A percentile compares a stretch with the other conserved stretches of the same genome.
phyloP scores from a whole-genome alignment of 106 monocot genomes.

The Iris macrosiphon region DNA sequence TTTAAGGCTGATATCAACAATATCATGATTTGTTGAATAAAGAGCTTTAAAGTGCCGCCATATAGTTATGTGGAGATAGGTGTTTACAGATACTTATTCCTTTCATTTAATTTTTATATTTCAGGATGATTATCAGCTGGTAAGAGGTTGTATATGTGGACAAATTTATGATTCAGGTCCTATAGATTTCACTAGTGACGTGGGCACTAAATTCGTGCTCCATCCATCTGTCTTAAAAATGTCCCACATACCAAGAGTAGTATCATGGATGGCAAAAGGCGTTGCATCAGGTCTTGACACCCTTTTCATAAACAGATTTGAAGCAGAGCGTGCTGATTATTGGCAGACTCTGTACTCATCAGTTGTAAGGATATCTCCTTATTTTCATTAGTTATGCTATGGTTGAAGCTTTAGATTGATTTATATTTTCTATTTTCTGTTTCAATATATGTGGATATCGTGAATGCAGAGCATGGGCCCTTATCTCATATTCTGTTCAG shows the following conservation, averaged over 20 bases:
- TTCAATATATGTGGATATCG: background rate
- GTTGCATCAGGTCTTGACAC: slow-evolving; percentile 60
- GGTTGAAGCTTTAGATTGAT: background rate
- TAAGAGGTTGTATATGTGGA: slow-evolving; percentile 71
- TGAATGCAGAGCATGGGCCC: slow-evolving; percentile 64
- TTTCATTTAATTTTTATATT: slow-evolving; percentile 1
- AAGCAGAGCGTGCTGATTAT: slow-evolving; percentile 65
- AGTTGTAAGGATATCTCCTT: slow-evolving; percentile 45
- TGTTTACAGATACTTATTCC: background rate
- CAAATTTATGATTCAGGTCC: slow-evolving; percentile 91
- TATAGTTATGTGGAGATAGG: too few species aligned
- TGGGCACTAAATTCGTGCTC: slow-evolving; percentile 49
- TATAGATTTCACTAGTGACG: slow-evolving; percentile 72
- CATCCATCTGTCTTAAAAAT: slow-evolving; percentile 50
- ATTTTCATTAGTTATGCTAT: background rate
- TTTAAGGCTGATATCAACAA: too few species aligned
- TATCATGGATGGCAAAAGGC: slow-evolving; percentile 72
- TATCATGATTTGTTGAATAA: too few species aligned
- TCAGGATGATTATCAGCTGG: slow-evolving; percentile 63
- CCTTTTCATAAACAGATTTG: slow-evolving; percentile 63
- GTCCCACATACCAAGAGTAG: slow-evolving; percentile 44
- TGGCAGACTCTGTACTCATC: slow-evolving; percentile 82
- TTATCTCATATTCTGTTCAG: slow-evolving; percentile 76
- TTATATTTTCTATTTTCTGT: background rate
- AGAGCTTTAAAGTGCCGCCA: too few species aligned